Evolutionary conservation across 495 filamentous ascomycete genomes (phyloP), one percentile per base, ranked within the genome.

Genomic region (Annulohypoxylon moriforme): DNA sequence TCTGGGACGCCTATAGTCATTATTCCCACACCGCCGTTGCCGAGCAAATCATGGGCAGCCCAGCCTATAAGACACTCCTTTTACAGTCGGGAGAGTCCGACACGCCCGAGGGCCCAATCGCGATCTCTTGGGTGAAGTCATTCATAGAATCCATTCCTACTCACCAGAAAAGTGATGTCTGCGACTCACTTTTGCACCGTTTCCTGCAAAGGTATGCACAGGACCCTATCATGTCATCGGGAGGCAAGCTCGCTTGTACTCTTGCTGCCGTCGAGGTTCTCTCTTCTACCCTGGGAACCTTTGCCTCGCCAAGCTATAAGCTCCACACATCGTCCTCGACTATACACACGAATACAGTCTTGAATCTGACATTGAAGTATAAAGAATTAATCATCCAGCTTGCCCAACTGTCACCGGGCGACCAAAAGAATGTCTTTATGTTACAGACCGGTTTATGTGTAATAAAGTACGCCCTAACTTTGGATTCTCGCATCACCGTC

Each of bases 1-100:
- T 97, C 72, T 97, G 94, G 94, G 90, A 91, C 68, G 92, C 93
- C 1, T 91, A 93, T 82, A 91, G 91, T 31, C 85, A 90, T 14
- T 91, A 94, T 49, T 91, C 91, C 1, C 90, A 93, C 6, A 87
- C 89, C 31, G 84, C 88, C 27, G 84, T 97, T 42, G 87, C 92
- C 52, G 92, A 96, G 68, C 87, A 91, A 57, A 87, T 96, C 50
- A 91, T 95, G 75, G 86, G 86, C 57, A 93, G 89, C 69, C 86
- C 89, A 16, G 88, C 89, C 34, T 90, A 93, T 67, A 84, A 87
- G 44, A 77, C 82, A 16, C 84, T 91, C 18, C 81, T 96, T 7
- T 76, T 84, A 67, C 77, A 85, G 47, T 86, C 87, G n/a, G 80
- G 85, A 2, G 82, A 86, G 18, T 83, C 86, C 10, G 85, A 89